Evolutionary conservation across 179 eudicot species (phyloP), one percentile per base, ranked within the genome.

Genomic region (Vitellaria paradoxa): DNA sequence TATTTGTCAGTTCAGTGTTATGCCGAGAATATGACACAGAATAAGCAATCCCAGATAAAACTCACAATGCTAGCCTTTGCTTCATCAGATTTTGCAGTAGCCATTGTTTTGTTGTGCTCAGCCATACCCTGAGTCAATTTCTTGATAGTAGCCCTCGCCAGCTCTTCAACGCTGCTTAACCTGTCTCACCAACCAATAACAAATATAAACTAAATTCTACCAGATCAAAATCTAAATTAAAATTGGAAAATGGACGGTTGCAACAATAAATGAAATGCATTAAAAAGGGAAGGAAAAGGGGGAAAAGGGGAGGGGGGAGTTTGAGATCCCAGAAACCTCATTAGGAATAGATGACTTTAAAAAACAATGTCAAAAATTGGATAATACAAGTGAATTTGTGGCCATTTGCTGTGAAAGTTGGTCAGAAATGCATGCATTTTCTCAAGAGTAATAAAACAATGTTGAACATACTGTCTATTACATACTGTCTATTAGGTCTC

Each of bases 51-150:
- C 13, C 18, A 26, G 63, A 49, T 68, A 7, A 30, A 57, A 89
- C 98, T 88, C 81, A 94, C 97, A 86, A 93, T 87, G 83, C 79
- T 84, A 61, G 87, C 92, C 84, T 93, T 94, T 64, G 84, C 90
- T 87, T 94, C 98, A 56, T 86, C 93, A n/a, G 98, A 83, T 76
- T 79, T 84, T 74, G 98, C 94, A 77, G 90, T 83, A 50, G 93
- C 90, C 89, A 93, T 85, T 80, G 85, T 83, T 81, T 91, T 95
- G 77, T 89, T 91, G 77, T 91, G 91, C 71, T 91, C 97, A 78
- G 87, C 90, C 95, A 95, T 89, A 74, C 97, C 99, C 83, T 91
- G 99, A 62, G 97, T 90, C 63, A 95, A 78, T 83, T 93, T 93
- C 84, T 93, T 95, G 81, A 89, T 88, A 65, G 93, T 86, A 79